A percentile compares a stretch with the other conserved stretches of the same genome.
These are phyloP conservation scores for Lactarius psammicola DNA, from an alignment of 768 basidiomycete species.

Conservation along the genomic window DNA sequence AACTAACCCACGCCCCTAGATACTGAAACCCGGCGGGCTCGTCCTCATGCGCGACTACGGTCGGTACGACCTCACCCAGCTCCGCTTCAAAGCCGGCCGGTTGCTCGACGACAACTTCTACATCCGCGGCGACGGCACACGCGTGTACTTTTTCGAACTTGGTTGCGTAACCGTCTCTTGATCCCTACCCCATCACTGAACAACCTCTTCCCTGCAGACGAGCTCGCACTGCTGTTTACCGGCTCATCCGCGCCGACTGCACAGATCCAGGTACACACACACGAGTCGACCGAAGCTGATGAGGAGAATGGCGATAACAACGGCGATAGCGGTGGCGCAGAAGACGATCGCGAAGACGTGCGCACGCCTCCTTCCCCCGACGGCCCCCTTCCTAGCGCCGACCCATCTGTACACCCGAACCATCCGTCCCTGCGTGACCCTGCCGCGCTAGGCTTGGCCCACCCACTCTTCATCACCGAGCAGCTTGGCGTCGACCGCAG, in stretches of 20 bases:
- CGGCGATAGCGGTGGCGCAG: not conserved
- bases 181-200: not conserved
- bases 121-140: slow-evolving; percentile 93
- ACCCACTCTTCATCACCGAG: slow-evolving; percentile 73
- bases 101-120: slow-evolving; percentile 94
- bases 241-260: slow-evolving; percentile 47
- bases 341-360: not conserved
- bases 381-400: not conserved
- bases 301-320: slow-evolving; percentile 38
- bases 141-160: slow-evolving; percentile 94
- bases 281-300: slow-evolving; percentile 36
- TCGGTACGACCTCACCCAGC: slow-evolving; percentile 89
- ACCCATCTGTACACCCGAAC: slow-evolving; percentile 10
- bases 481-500: slow-evolving; percentile 89
- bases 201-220: slow-evolving; percentile 46
- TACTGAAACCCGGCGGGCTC: slow-evolving; percentile 86
- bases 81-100: slow-evolving; percentile 86
- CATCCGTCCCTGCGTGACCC: slow-evolving; percentile 35
- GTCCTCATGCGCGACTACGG: slow-evolving; percentile 93
- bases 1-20: slow-evolving; percentile 42
- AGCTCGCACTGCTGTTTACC: slow-evolving; percentile 77
- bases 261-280: slow-evolving; percentile 31
- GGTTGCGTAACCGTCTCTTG: slow-evolving; percentile 44
- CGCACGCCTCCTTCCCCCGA: not conserved
- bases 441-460: slow-evolving; percentile 36